Evolutionary conservation across 2,329 filamentous ascomycete genomes (phyloP), one percentile per base, ranked within the genome.

Genomic region (Cladosporium velox): DNA sequence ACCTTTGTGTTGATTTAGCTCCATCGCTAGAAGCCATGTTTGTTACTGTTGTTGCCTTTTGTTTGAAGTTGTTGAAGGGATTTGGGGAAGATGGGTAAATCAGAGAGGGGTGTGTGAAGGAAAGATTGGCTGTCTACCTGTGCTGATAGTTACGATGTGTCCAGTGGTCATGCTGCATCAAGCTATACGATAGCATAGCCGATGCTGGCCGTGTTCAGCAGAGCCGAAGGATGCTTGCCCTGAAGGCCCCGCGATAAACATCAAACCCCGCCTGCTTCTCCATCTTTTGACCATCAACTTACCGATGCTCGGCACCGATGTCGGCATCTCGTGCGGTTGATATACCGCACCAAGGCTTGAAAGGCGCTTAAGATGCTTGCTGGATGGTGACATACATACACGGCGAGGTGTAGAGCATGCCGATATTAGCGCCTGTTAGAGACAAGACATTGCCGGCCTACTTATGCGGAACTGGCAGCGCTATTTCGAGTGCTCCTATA

Each of bases 11-110:
- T 15, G 24, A 38, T n/a, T 44, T 26, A 7, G 54, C 54, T 38
- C 55, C 62, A 51, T 65, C 52, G 55, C 5, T 54, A 2, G 41
- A 58, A 26, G 55, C 63, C 55, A 59, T 65, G 24, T 38, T 65
- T 38, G 30, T 11, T 28, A 35, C 18, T 30, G 30, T 35, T n/a
- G 5, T 18, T 34, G 52, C 18, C 26, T 57, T 18, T 5, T 15
- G 30, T 18, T 24, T 57, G 14, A 8, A 52, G 49, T 30, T 44
- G 18, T 14, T 34, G 52, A 5, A 30, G 18, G 12, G 49, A 24
- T 0, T 52, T 57, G 30, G 52, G 26, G 30, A 24, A 24, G 24
- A 24, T 24, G 24, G 24, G 24, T 24, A 24, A 24, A 24, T 24
- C 24, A 24, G 24, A 21, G 24, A 44, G 24, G 21, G 26, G 21